Percentiles rank a stretch among this genome's conserved stretches.
These are phyloP conservation scores for Xylaria sp. DNA, from an alignment of 2,329 filamentous ascomycete genomes.

Conservation along the genomic window DNA sequence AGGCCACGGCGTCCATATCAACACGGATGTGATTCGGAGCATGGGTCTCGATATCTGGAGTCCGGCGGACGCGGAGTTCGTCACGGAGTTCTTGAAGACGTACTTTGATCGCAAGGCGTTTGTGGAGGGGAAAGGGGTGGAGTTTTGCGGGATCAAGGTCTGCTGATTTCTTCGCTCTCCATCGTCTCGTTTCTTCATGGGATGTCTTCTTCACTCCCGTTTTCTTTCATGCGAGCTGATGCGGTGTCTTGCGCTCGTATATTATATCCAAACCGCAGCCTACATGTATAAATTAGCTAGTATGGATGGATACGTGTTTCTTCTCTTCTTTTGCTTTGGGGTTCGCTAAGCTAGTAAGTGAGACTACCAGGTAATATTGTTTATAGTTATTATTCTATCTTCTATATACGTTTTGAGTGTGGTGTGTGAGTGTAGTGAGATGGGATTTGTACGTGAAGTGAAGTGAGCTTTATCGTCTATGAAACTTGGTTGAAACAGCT, in stretches of 20 bases:
- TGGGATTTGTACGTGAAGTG: too few relatives aligned
- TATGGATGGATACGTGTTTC: too few relatives aligned
- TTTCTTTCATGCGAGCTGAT: neutral
- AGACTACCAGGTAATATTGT: too few relatives aligned
- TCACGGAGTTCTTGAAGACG: constrained; percentile 53
- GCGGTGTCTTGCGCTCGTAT: neutral
- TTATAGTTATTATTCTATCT: too few relatives aligned
- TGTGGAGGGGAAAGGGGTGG: constrained; percentile 63
- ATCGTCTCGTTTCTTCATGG: neutral
- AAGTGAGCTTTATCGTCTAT: too few relatives aligned
- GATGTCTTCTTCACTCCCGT: too few relatives aligned
- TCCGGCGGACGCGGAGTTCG: constrained; percentile 61
- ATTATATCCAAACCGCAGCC: neutral
- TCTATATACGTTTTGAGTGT: too few relatives aligned
- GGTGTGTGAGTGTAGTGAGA: too few relatives aligned
- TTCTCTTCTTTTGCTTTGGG: too few relatives aligned
- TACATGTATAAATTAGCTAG: too few relatives aligned
- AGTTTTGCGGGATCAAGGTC: constrained; percentile 68
- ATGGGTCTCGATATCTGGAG: constrained; percentile 81
- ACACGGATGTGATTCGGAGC: constrained; percentile 58
- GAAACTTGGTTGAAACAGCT: too few relatives aligned
- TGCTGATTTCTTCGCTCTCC: constrained; percentile 42
- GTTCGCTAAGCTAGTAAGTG: too few relatives aligned
- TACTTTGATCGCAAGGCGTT: constrained; percentile 62
- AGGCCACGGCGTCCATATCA: constrained; percentile 48